Evolutionary conservation across 2,329 filamentous ascomycete genomes (phyloP), one percentile per base, ranked within the genome.

Genomic region (Fusarium equiseti): DNA sequence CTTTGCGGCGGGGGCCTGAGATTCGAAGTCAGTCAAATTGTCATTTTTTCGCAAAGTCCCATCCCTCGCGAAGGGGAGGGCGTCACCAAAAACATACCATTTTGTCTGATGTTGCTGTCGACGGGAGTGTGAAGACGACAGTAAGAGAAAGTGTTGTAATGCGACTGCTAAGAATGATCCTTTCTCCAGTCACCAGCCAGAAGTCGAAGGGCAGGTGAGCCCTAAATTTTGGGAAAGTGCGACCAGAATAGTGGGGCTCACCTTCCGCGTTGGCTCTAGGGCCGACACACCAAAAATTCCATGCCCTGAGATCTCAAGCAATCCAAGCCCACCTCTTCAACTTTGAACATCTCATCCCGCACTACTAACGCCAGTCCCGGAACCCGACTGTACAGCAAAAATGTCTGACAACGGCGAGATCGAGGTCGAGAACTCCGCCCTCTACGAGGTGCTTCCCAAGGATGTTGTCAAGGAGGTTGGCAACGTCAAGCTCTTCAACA

Each of bases 371-470:
- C 77, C 78, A 79, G 76, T 77, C 43, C 73, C 76, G 49, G 43
- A 78, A 79, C 71, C 71, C 75, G 50, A 77, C 78, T 79, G 79
- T 78, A 77, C 76, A 80, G 79, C 85, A 86, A 92, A 85, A 80
- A 97, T 97, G 94, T 97, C 94, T 92, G 94, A 97, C 87, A 87
- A 85, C 86, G 94, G 92, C 88, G 95, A 97, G 89, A 92, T 97
- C 86, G 94, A 97, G 89, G 92, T 96, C 85, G 92, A 93, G 85
- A 89, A 86, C 87, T 88, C 89, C 81, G 86, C 87, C 82, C 88
- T 89, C 85, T 92, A 90, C 86, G 86, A 89, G 82, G 90, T 94
- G 83, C 92, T 98, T 77, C 94, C 95, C 86, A 97, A 97, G 91
- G 94, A 97, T 77, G 92, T 97, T 82, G 88, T 90, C 81, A 88